Evolutionary conservation across 1,284 basidiomycete species (phyloP).

Genomic region (Ceratobasidium sp.): DNA sequence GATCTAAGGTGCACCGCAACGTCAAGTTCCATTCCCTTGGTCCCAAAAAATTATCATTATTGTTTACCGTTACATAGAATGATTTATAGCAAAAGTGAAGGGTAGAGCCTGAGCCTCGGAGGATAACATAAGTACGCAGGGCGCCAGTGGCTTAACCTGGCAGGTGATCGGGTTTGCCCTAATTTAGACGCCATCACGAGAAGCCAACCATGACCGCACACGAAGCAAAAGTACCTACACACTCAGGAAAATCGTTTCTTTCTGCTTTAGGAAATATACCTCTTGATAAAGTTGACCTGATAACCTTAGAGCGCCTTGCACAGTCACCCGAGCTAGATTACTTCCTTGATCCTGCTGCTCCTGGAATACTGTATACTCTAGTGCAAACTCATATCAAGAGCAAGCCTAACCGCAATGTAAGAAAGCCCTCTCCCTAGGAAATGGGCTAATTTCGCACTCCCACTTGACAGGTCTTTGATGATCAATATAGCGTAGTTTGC

Average conservation of each 20-base stretch:
- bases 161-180: too few relatives aligned
- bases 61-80: too few relatives aligned
- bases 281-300: neutral
- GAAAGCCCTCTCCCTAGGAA: too few relatives aligned
- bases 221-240: neutral
- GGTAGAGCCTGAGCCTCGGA: too few relatives aligned
- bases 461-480: neutral
- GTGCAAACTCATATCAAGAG: slow-evolving; percentile 2
- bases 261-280: neutral
- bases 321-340: slow-evolving; percentile 1
- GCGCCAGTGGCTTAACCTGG: too few relatives aligned
- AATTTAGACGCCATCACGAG: too few relatives aligned
- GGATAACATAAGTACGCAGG: too few relatives aligned
- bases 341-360: neutral
- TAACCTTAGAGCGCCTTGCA: slow-evolving; percentile 1
- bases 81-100: too few relatives aligned
- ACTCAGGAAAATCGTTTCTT: neutral
- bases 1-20: too few relatives aligned
- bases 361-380: neutral
- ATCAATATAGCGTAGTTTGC: neutral
- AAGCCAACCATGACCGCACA: neutral
- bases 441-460: neutral
- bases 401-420: neutral
- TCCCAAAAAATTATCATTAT: too few relatives aligned
- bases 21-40: too few relatives aligned